Evolutionary conservation across 1,284 basidiomycete species (phyloP).

Genomic region (Austroboletus novae-zelandiae): DNA sequence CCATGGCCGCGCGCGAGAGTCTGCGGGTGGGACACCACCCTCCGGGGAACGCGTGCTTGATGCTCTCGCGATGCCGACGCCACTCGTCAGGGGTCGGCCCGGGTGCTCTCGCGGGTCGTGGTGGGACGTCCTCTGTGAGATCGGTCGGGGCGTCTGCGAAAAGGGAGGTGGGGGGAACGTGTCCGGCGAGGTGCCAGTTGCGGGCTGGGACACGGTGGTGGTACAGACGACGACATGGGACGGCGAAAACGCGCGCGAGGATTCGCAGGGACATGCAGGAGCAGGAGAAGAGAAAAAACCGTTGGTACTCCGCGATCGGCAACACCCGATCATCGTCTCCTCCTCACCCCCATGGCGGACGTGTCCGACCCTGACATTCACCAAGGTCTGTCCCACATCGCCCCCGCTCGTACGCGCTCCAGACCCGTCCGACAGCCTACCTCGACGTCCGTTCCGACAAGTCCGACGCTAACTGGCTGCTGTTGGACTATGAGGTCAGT

Average conservation of each 20-base stretch:
- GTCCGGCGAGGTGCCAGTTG: slow-evolving; percentile 53
- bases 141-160: slow-evolving; percentile 44
- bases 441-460: slow-evolving; percentile 81
- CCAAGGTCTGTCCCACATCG: slow-evolving; percentile 55
- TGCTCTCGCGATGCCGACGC: slow-evolving; percentile 52
- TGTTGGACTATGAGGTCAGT: slow-evolving; percentile 81
- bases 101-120: slow-evolving; percentile 38
- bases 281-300: background rate
- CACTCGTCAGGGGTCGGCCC: slow-evolving; percentile 51
- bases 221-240: slow-evolving; percentile 22
- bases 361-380: slow-evolving; percentile 73
- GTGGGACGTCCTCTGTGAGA: slow-evolving; percentile 50
- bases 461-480: slow-evolving; percentile 80
- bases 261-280: slow-evolving; percentile 15
- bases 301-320: slow-evolving; percentile 30
- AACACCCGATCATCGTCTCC: slow-evolving; percentile 18
- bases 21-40: slow-evolving; percentile 88
- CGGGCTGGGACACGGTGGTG: slow-evolving; percentile 21
- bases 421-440: slow-evolving; percentile 60
- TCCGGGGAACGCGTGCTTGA: slow-evolving; percentile 65
- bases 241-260: background rate
- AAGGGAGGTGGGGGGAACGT: slow-evolving; percentile 50
- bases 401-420: slow-evolving; percentile 6
- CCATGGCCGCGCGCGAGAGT: slow-evolving; percentile 90
- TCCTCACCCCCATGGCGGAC: slow-evolving; percentile 67